Evolutionary conservation across 192 early-diverging fungal genomes (phyloP).

Genomic region (Entomortierella beljakovae): DNA sequence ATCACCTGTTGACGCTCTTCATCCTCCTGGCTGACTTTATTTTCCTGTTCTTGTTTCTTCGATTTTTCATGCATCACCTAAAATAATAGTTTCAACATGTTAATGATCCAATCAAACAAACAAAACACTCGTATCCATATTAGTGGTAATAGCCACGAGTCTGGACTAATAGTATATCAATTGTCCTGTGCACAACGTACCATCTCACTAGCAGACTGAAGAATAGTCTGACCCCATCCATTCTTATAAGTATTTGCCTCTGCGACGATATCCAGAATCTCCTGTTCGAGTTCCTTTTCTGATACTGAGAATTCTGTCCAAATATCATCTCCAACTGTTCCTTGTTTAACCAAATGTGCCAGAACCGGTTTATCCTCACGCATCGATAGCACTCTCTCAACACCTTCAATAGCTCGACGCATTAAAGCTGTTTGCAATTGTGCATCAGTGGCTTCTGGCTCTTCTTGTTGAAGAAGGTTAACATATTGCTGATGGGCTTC

Average conservation of each 20-base stretch:
- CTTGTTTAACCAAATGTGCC: constrained; percentile 77
- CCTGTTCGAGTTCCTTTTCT: constrained; percentile 82
- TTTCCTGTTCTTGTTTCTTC: constrained; percentile 62
- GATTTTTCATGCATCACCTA: constrained; percentile 60
- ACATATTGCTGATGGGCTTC: constrained; percentile 73
- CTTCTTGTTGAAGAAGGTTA: constrained; percentile 66
- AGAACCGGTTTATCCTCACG: constrained; percentile 85
- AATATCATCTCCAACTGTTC: constrained; percentile 86
- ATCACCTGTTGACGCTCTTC: constrained; percentile 59
- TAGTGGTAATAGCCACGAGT: too few species aligned
- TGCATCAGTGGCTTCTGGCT: constrained; percentile 66
- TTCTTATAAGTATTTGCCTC: constrained; percentile 84
- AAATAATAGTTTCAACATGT: constrained; percentile 1
- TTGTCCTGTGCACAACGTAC: too few species aligned
- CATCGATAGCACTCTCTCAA: constrained; percentile 78
- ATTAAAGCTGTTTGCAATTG: constrained; percentile 81
- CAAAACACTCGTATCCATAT: too few species aligned
- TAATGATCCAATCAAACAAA: too few species aligned
- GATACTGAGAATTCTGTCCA: constrained; percentile 79
- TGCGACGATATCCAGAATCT: constrained; percentile 81
- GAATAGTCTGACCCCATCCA: constrained; percentile 88
- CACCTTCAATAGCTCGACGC: constrained; percentile 83
- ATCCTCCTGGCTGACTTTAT: constrained; percentile 60
- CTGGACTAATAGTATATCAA: too few species aligned
- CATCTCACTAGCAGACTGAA: constrained; percentile 84